Evolutionary conservation across 331 rosid species (phyloP), one percentile per base, ranked within the genome.

Genomic region (Malus hybrid): DNA sequence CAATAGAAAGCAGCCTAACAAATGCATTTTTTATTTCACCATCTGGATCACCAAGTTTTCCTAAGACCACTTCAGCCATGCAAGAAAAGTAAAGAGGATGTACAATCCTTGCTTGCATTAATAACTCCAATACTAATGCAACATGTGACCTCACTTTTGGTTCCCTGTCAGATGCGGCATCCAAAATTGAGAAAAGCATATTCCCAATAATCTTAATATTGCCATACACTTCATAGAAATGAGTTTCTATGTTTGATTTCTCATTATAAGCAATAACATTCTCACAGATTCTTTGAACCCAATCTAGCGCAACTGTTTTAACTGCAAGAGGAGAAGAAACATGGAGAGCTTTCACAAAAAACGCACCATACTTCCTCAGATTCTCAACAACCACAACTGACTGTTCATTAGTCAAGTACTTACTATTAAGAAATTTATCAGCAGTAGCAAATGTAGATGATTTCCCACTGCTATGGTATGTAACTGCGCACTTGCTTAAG

Each of bases 31-130:
- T 91, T 66, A 91, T 88, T 76, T 87, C 94, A 71, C 61, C 33
- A 83, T 84, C 86, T 36, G 96, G 97, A 88, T 93, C 98, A 75
- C 97, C 98, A 67, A 93, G 93, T 87, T 88, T 89, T 84, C 90
- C 98, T 73, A 91, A 82, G 71, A 88, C 84, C 78, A 88, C 86
- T 79, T 88, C 94, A 82, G 96, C 93, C 56, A 91, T 70, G 67
- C 89, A 86, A 82, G 88, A 88, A 58, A 89, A 86, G 84, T 85
- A 88, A 55, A 80, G 66, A 67, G 97, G 94, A 81, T 89, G 91
- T 66, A 91, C 80, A 83, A 93, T 90, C 79, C 87, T 88, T 81
- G 96, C 94, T 78, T 78, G 96, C 79, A 91, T 87, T 77, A 93
- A 85, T 83, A 87, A 72, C 89, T 89, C 93, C 85, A 93, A 68